Percentiles rank a stretch among this genome's conserved stretches.
Evolutionary conservation across 441 rosid genomes (phyloP).

Genomic region (Eruca vesicaria): DNA sequence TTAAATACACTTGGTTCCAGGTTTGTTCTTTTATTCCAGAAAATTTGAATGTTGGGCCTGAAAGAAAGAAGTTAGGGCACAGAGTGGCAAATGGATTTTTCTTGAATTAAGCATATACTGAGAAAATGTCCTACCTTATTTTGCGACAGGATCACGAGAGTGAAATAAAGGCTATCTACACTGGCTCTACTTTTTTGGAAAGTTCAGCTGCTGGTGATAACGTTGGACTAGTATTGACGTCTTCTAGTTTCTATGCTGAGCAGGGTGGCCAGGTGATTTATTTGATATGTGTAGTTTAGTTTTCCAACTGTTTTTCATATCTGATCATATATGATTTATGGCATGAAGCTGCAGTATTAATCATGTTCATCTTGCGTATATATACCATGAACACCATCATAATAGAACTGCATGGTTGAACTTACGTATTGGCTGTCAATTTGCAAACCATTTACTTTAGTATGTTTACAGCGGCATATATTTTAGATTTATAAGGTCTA

Average conservation of each 20-base stretch:
- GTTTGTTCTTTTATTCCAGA: constrained; percentile 36
- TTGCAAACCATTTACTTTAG: neutral
- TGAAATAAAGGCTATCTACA: constrained; percentile 78
- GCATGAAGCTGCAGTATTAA: neutral
- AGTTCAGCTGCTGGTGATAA: constrained; percentile 49
- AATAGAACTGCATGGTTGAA: constrained; percentile 5
- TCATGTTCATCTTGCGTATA: neutral
- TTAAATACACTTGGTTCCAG: constrained; percentile 80
- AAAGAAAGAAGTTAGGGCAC: neutral
- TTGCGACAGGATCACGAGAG: constrained; percentile 66
- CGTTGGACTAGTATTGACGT: constrained; percentile 75
- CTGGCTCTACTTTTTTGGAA: constrained; percentile 74
- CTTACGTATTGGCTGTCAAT: neutral
- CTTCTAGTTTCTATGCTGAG: constrained; percentile 95
- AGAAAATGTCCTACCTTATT: neutral
- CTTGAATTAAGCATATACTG: neutral
- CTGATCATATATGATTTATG: neutral
- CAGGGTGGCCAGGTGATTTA: constrained; percentile 97
- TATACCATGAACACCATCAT: constrained; percentile 7
- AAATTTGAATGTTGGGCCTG: neutral
- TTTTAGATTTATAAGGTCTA: neutral
- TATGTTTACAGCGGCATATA: neutral
- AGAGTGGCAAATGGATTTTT: neutral
- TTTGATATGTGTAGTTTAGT: neutral
- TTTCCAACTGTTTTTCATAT: neutral